phyloP scores from a whole-genome alignment of 495 filamentous ascomycete species.

The Penicillium coffeae region DNA sequence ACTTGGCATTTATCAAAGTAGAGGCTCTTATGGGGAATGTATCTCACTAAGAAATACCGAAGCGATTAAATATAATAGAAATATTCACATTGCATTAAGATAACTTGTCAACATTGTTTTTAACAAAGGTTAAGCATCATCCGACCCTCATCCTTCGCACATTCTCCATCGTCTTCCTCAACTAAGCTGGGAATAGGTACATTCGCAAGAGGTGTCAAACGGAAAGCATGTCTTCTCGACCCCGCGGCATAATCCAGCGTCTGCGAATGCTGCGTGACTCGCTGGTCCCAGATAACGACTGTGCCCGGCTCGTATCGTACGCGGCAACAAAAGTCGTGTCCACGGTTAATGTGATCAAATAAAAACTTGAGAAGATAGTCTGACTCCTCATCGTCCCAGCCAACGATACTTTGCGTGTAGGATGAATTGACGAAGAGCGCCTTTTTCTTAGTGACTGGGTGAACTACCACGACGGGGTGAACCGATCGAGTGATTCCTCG shows the following conservation, averaged over 20 bases:
- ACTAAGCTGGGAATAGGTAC: conserved; percentile 5
- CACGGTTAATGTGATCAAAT: neutral
- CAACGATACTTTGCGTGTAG: conserved; percentile 3
- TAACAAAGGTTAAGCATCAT: conserved; percentile 6
- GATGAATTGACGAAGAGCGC: conserved; percentile 1
- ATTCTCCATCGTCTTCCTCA: conserved; percentile 6
- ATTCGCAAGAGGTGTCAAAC: conserved; percentile 4
- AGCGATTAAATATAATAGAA: no score
- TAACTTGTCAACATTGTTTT: neutral
- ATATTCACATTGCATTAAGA: neutral
- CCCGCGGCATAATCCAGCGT: conserved; percentile 3
- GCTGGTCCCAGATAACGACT: conserved; percentile 2
- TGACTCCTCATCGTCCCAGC: conserved; percentile 6
- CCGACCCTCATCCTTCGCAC: conserved; percentile 5
- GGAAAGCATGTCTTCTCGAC: conserved; percentile 3
- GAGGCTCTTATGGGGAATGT: conserved; percentile 2
- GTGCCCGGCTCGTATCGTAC: neutral
- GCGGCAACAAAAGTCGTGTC: conserved; percentile 2
- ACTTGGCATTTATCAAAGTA: conserved; percentile 3
- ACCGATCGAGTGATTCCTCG: neutral
- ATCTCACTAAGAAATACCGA: neutral
- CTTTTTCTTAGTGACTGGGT: neutral
- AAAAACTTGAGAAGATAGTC: conserved; percentile 1
- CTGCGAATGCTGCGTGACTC: conserved; percentile 1
- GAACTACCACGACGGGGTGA: neutral